These are phyloP conservation scores for Cetradonia linearis DNA, from an alignment of 495 filamentous ascomycete species.

Conservation along the genomic window DNA sequence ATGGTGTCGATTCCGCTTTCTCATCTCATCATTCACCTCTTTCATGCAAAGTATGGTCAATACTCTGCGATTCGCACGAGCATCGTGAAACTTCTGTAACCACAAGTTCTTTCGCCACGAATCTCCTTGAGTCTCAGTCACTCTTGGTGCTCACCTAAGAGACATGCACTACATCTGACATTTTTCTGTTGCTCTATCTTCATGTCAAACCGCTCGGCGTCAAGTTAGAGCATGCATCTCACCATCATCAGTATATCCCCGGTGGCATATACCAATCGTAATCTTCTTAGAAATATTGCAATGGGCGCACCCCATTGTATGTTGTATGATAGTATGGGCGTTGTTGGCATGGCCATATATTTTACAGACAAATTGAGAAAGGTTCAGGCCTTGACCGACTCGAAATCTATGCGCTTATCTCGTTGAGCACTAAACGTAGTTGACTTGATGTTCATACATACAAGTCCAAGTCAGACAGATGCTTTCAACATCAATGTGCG, in stretches of 20 bases:
- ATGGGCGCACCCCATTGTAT: neutral
- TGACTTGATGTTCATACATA: neutral
- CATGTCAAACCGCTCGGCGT: neutral
- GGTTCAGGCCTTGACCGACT: neutral
- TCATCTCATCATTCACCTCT: constrained; percentile 7
- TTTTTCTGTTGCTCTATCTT: neutral
- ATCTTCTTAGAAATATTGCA: neutral
- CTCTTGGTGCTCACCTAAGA: neutral
- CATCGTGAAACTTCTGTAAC: neutral
- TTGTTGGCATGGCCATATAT: constrained; percentile 1
- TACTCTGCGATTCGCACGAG: constrained; percentile 2
- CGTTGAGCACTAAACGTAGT: too few species aligned
- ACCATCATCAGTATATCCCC: constrained; percentile 1
- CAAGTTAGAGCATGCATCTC: neutral
- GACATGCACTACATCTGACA: neutral
- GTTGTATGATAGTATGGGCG: constrained; percentile 3
- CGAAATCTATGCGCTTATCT: too few species aligned
- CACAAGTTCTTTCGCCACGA: neutral
- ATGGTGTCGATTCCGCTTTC: neutral
- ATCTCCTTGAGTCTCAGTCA: neutral
- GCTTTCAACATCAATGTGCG: neutral
- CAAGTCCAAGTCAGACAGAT: neutral
- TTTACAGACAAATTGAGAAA: neutral
- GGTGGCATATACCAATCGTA: neutral
- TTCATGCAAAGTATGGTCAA: neutral